Evolutionary conservation across 345 rosid species (phyloP), one percentile per base, ranked within the genome.

Genomic region (Crucihimalaya himalaica): DNA sequence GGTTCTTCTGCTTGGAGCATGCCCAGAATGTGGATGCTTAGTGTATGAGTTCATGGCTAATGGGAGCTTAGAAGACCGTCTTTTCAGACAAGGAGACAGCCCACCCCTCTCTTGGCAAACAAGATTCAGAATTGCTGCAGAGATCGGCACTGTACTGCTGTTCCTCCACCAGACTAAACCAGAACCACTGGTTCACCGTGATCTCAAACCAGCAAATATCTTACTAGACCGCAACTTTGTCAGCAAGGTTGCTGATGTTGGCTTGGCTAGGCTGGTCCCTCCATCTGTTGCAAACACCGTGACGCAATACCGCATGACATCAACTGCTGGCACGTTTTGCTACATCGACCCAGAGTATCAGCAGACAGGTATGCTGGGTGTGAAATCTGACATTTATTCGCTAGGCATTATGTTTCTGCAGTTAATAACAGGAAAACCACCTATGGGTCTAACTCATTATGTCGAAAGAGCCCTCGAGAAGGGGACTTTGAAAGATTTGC

Each of bases 271-370:
- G 80, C 83, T 92, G 31, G 95, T 92, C 71, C 96, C 98, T 31
- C 95, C 96, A 25, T 78, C 91, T 0, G 96, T 92, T 23, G 91
- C 88, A 0, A 89, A 90, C 70, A 83, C 29, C 0, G 96, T 92
- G 72, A 92, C 98, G 1, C 95, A 92, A 63, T 92, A 90, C 75
- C 85, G 79, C 14, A 86, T 92, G 96, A 92, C 98, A 7, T 86
- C 98, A 27, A 83, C 96, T 0, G 95, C 98, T 1, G 98, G 98
- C 21, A 90, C 98, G 12, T 90, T 92, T 80, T 92, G 96, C 82
- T 92, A 92, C 55, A 92, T 92, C 19, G 96, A 92, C 48, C 98
- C 96, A 4, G 96, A 92, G 81, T 92, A 92, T 78, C 96, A 92
- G 79, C 98, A 88, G 78, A 90, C 96, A 5, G 95, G 98, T 10